phyloP scores from a whole-genome alignment of 805 yeast species.

The Tetrapisispora namnaoensis region DNA sequence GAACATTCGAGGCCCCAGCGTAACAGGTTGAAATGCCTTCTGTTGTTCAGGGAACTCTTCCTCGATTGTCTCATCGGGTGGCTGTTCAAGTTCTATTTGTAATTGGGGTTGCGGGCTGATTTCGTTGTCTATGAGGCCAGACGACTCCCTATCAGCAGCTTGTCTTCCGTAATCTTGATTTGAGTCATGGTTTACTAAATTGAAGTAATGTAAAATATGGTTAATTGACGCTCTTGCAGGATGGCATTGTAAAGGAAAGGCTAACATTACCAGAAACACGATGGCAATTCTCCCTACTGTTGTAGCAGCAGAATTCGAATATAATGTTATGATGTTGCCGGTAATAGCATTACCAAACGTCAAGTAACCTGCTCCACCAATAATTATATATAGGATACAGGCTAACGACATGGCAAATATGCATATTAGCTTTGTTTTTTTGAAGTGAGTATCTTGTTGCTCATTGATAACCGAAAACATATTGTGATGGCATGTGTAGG shows the following conservation, averaged over 20 bases:
- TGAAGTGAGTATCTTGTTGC: slow-evolving; percentile 45
- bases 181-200: slow-evolving; percentile 1
- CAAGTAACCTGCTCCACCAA: slow-evolving; percentile 75
- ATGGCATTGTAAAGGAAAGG: slow-evolving; percentile 86
- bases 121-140: slow-evolving; percentile 4
- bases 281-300: slow-evolving; percentile 75
- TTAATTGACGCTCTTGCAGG: slow-evolving; percentile 80
- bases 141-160: neutral
- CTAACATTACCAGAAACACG: slow-evolving; percentile 66
- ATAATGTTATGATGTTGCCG: slow-evolving; percentile 75
- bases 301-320: slow-evolving; percentile 53
- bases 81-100: neutral
- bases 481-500: slow-evolving; percentile 93
- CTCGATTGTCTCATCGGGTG: slow-evolving; percentile 20
- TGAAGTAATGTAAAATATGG: slow-evolving; percentile 51
- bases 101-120: neutral
- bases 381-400: slow-evolving; percentile 49
- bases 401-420: slow-evolving; percentile 50
- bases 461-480: slow-evolving; percentile 87
- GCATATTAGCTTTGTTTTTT: slow-evolving; percentile 39
- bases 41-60: slow-evolving; percentile 23
- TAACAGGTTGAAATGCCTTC: neutral
- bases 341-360: slow-evolving; percentile 75
- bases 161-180: neutral
- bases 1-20: neutral